A percentile compares a stretch with the other conserved stretches of the same genome.
phyloP scores from a whole-genome alignment of 768 basidiomycete species.

The Trametes villosa region DNA sequence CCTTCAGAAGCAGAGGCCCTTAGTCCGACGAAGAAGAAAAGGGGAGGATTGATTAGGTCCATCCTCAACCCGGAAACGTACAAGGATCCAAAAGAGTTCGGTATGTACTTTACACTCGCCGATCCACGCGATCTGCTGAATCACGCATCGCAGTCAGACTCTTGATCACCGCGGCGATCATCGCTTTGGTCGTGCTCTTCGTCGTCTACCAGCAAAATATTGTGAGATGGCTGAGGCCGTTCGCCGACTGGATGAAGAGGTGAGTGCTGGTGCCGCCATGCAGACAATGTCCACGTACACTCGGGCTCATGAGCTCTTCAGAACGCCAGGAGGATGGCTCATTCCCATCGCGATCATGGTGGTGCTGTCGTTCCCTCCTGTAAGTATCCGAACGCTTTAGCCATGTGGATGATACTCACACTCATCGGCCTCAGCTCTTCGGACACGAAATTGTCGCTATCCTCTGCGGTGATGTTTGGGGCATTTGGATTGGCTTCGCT shows the following conservation, averaged over 20 bases:
- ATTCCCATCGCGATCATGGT: conserved; percentile 50
- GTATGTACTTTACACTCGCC: background rate
- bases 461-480: conserved; percentile 89
- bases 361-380: conserved; percentile 44
- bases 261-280: conserved; percentile 36
- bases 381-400: conserved; percentile 17
- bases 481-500: conserved; percentile 81
- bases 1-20: conserved; percentile 7
- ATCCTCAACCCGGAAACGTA: conserved; percentile 1
- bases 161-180: conserved; percentile 30
- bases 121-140: background rate
- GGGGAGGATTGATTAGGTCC: background rate
- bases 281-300: too few species aligned
- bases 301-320: conserved; percentile 1
- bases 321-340: conserved; percentile 39
- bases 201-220: conserved; percentile 56
- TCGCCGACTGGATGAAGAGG: conserved; percentile 65
- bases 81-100: conserved; percentile 7
- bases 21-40: background rate
- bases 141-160: conserved; percentile 34
- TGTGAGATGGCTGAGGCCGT: conserved; percentile 67
- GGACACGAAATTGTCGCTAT: conserved; percentile 92
- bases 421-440: conserved; percentile 57
- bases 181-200: conserved; percentile 43
- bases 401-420: background rate